A percentile compares a stretch with the other conserved stretches of the same genome.
These are phyloP conservation scores for Dillenia suffruticosa DNA, from an alignment of 164 flowering plant species.

Conservation along the genomic window DNA sequence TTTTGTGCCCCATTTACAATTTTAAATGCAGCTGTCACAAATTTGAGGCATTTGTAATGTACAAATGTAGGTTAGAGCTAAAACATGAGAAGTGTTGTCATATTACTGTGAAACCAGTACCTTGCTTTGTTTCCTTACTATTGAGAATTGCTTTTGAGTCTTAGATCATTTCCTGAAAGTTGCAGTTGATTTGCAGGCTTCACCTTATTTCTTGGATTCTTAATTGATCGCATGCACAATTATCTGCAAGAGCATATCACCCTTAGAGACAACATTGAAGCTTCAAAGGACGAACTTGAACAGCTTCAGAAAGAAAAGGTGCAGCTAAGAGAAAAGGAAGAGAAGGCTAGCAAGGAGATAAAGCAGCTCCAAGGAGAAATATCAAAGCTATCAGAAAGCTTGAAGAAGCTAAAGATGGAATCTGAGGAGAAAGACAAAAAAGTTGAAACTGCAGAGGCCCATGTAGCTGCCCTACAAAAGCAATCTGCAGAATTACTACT, in stretches of 20 bases:
- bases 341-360: slow-evolving; percentile 49
- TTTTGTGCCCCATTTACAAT: no score
- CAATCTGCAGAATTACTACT: slow-evolving; percentile 88
- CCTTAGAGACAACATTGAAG: slow-evolving; percentile 40
- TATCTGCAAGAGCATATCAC: slow-evolving; percentile 56
- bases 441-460: slow-evolving; percentile 69
- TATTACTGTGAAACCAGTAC: no score
- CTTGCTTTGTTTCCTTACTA: no score
- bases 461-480: slow-evolving; percentile 79
- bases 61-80: no score
- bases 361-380: slow-evolving; percentile 51
- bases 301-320: slow-evolving; percentile 51
- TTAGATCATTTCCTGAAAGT: background rate
- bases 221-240: slow-evolving; percentile 83
- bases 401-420: slow-evolving; percentile 64
- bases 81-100: no score
- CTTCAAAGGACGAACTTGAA: slow-evolving; percentile 58
- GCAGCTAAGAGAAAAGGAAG: slow-evolving; percentile 63
- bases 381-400: slow-evolving; percentile 33
- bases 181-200: slow-evolving; percentile 47
- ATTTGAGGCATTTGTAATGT: no score
- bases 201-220: slow-evolving; percentile 73
- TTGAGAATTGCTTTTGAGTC: background rate
- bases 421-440: slow-evolving; percentile 63
- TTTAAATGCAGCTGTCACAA: no score